A percentile compares a stretch with the other conserved stretches of the same genome.
These are phyloP conservation scores for Shiraia bambusicola DNA, from an alignment of 2,329 filamentous ascomycete species.

Conservation along the genomic window DNA sequence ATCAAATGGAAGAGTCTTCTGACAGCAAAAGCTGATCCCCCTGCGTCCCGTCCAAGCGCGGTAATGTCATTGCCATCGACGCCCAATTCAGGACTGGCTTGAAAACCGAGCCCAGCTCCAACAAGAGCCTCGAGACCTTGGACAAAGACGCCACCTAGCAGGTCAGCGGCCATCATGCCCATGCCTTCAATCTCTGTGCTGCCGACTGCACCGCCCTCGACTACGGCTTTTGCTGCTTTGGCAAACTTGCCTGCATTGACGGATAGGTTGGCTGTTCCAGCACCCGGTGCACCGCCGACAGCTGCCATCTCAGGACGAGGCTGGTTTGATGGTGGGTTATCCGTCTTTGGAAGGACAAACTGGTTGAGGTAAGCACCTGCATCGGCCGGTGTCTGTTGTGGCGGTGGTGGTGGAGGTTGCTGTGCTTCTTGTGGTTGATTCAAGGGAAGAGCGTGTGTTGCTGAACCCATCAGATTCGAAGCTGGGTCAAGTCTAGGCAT, in stretches of 20 bases:
- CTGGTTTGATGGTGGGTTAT: conserved; percentile 36
- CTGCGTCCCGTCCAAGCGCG: conserved; percentile 10
- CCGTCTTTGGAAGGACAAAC: conserved; percentile 40
- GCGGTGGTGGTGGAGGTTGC: conserved; percentile 18
- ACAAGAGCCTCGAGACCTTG: conserved; percentile 40
- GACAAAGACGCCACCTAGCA: conserved; percentile 39
- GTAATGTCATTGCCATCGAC: conserved; percentile 27
- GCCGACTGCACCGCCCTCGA: conserved; percentile 35
- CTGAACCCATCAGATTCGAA: conserved; percentile 23
- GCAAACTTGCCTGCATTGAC: conserved; percentile 35
- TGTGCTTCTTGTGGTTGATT: conserved; percentile 22
- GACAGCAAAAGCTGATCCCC: conserved; percentile 20
- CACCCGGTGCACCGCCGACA: conserved; percentile 37
- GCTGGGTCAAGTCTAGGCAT: conserved; percentile 30
- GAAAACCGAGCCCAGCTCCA: conserved; percentile 33
- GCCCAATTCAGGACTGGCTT: conserved; percentile 22
- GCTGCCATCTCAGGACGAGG: conserved; percentile 39
- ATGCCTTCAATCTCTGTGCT: conserved; percentile 38
- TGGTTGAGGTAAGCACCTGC: conserved; percentile 40
- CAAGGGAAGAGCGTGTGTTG: conserved; percentile 25
- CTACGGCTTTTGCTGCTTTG: conserved; percentile 38
- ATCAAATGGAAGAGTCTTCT: conserved; percentile 28
- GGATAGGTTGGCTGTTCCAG: conserved; percentile 33
- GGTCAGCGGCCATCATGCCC: conserved; percentile 37
- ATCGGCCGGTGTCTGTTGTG: conserved; percentile 36